Percentiles rank a stretch among this genome's conserved stretches.
Conservation (phyloP, 371 early-diverging fungal genomes). For the Choanephora cucurbitarum region DNA sequence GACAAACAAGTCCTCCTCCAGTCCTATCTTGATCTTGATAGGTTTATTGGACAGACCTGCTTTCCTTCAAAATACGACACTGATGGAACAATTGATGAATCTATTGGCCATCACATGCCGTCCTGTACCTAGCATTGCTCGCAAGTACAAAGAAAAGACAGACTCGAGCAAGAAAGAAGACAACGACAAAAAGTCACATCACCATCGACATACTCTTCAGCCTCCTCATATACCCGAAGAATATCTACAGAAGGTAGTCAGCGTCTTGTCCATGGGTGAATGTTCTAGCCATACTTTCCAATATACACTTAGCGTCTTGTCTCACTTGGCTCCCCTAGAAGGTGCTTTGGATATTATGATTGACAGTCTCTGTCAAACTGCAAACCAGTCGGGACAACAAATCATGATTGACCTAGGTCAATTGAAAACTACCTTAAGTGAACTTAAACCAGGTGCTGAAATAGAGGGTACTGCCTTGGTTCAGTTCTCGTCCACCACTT, state of each 20-base stretch:
- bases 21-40: constrained; percentile 77
- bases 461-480: constrained; percentile 63
- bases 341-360: constrained; percentile 78
- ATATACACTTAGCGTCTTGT: constrained; percentile 84
- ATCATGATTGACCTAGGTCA: constrained; percentile 72
- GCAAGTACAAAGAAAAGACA: constrained; percentile 27
- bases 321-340: constrained; percentile 74
- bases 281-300: constrained; percentile 95
- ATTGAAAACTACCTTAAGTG: constrained; percentile 60
- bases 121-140: constrained; percentile 51
- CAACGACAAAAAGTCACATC: too few relatives aligned
- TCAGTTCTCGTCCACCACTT: constrained; percentile 83
- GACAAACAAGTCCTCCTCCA: background rate
- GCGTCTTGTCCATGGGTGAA: constrained; percentile 86
- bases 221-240: constrained; percentile 72
- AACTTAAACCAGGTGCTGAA: constrained; percentile 55
- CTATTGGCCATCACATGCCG: constrained; percentile 68
- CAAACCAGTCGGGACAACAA: constrained; percentile 67
- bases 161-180: constrained; percentile 10
- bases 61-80: constrained; percentile 63
- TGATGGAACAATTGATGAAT: constrained; percentile 86
- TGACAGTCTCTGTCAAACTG: constrained; percentile 66
- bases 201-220: constrained; percentile 28
- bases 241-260: constrained; percentile 76
- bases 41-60: constrained; percentile 73